These are phyloP conservation scores for Bacidia gigantensis DNA, from an alignment of 495 filamentous ascomycete species.

Conservation along the genomic window DNA sequence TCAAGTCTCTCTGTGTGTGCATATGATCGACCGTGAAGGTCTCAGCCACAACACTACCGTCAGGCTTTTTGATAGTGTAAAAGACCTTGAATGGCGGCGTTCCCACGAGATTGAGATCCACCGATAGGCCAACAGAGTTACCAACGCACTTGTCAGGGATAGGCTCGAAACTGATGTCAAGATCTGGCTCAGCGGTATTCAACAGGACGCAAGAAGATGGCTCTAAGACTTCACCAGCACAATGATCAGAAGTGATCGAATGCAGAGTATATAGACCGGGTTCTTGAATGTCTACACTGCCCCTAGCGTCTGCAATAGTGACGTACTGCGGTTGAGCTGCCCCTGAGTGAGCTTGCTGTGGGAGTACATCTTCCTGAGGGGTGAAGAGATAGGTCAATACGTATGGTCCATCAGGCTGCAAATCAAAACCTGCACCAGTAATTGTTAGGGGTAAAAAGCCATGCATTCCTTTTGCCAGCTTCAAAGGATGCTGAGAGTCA, in stretches of 20 bases:
- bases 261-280: constrained; percentile 76
- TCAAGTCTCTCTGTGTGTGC: constrained; percentile 68
- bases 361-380: constrained; percentile 46
- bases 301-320: constrained; percentile 34
- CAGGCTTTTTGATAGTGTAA: constrained; percentile 53
- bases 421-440: constrained; percentile 38
- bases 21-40: constrained; percentile 44
- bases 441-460: constrained; percentile 61
- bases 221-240: constrained; percentile 77
- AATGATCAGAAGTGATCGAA: constrained; percentile 63
- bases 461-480: constrained; percentile 59
- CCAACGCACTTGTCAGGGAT: constrained; percentile 90
- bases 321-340: constrained; percentile 38
- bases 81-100: constrained; percentile 73
- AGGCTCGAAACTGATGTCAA: constrained; percentile 58
- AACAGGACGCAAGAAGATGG: constrained; percentile 79
- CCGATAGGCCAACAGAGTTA: constrained; percentile 75
- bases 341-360: constrained; percentile 47
- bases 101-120: constrained; percentile 76
- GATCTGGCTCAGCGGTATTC: constrained; percentile 76
- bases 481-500: constrained; percentile 64
- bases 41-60: constrained; percentile 37
- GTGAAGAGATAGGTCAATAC: constrained; percentile 56
- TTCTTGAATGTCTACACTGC: constrained; percentile 47
- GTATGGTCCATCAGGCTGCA: constrained; percentile 35